Evolutionary conservation across 306 rosid species (phyloP), one percentile per base, ranked within the genome.

Genomic region (Sicyos edulis): DNA sequence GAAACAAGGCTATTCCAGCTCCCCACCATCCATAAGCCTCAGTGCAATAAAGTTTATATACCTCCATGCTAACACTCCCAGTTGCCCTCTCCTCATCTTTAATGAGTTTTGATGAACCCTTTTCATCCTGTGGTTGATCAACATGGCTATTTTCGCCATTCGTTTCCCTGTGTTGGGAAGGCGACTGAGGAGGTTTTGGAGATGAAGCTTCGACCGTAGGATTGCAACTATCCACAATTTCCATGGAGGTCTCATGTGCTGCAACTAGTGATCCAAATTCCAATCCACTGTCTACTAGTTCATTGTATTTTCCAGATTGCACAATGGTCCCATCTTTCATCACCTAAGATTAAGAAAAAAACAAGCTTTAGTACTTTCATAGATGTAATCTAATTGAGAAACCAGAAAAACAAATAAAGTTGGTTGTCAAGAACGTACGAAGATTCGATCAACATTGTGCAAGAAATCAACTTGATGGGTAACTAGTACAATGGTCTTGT

Each of bases 401-500:
- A 26, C 37, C 16, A 50, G 17, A 50, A 50, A 4, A 40, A 8
- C 2, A 59, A 76, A 32, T 44, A 20, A 20, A 66, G 55, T 10
- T 15, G 3, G 72, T 22, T 0, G 12, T 68, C 54, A 14, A 67
- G 56, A 4, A 53, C 89, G 53, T 85, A 88, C 99, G 75, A 85
- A 5, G 58, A 93, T 91, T 59, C 76, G 84, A 81, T 93, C 91
- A 63, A 86, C 92, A 78, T 91, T 91, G 34, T 91, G 96, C 75
- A 93, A 78, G 86, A 93, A 93, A 77, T 93, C 99, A n/a, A 93
- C 96, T 89, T 93, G 99, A 71, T 93, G 99, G 12, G 99, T 93
- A 11, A 91, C 99, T 22, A 90, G 89, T 78, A 93, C 45, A 69
- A 93, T 7, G 14, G 99, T 93, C 88, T 88, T 93, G 77, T 80